Evolutionary conservation across 2,329 filamentous ascomycete species (phyloP), one percentile per base, ranked within the genome.

Genomic region (Colletotrichum agaves): DNA sequence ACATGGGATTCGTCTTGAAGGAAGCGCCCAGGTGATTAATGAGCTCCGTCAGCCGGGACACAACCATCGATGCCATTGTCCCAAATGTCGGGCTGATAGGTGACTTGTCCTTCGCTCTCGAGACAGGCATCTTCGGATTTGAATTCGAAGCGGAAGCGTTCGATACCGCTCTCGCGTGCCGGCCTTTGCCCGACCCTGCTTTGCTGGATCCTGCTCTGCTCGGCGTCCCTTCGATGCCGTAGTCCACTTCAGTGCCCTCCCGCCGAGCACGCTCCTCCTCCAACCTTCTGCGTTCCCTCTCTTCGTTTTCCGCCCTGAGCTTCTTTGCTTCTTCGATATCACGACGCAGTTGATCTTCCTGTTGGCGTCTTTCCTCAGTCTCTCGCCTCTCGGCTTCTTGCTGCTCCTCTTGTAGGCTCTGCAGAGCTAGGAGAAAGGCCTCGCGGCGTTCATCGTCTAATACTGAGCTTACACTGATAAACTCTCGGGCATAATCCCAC

Each of bases 401-500:
- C 74, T 92, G 93, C 75, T 97, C 94, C 71, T 97, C 94, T 73
- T 92, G 91, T 33, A 98, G 83, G 60, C 89, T 91, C 76, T 97
- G 89, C 15, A 98, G 84, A 4, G 94, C 95, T 73, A 95, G 91
- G 15, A 97, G 81, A 77, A 98, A 98, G 0, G 93, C 90, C 73
- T 98, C 93, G 70, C 93, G 90, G 49, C 93, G 88, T 81, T 98
- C 96, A 59, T 98, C 95, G 77, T 98, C 95, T 1, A 99, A 85
- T 27, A 97, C 89, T 52, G 95, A 90, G 77, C 90, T 96, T 75
- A 93, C 88, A 74, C 86, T 89, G 75, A 98, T 97, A 78, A 98
- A 98, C 73, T 97, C 93, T 67, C 89, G 88, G 4, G 96, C 93
- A 74, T 98, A 98, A 66, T 97, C 93, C 96, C 96, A 99, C 80